Percentiles rank a stretch among this genome's conserved stretches.
These are phyloP conservation scores for Fraxinus excelsior DNA, from an alignment of 257 asterid genomes.

Conservation along the genomic window DNA sequence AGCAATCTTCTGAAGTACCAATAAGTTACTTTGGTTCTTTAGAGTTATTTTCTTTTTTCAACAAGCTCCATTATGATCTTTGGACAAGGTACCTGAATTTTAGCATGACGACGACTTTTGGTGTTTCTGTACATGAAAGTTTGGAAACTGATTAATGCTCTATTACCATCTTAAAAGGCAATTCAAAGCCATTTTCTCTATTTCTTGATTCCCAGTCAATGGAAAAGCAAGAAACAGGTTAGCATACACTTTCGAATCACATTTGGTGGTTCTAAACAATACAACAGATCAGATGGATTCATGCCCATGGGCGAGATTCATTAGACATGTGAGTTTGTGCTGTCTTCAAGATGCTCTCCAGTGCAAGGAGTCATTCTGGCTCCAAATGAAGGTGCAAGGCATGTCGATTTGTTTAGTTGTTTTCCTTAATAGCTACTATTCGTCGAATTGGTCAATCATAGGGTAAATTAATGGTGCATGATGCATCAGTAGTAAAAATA, in stretches of 20 bases:
- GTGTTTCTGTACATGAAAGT: neutral
- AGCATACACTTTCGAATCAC: neutral
- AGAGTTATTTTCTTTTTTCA: neutral
- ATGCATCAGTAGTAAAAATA: slow-evolving; percentile 16
- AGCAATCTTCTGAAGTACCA: neutral
- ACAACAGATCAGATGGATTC: neutral
- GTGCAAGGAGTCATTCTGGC: too few species aligned
- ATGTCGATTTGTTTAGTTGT: too few species aligned
- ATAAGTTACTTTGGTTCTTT: neutral
- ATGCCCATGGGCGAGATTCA: neutral
- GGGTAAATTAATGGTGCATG: slow-evolving; percentile 20
- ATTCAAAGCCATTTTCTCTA: neutral
- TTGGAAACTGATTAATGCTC: neutral
- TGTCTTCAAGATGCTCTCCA: neutral
- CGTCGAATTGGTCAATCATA: neutral
- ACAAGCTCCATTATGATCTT: neutral
- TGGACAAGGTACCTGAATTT: neutral
- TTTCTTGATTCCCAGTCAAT: neutral
- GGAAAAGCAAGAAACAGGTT: neutral
- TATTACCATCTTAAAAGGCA: too few species aligned
- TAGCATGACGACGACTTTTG: neutral
- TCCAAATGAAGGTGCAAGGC: too few species aligned
- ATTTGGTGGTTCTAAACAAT: neutral
- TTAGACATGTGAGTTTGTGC: neutral
- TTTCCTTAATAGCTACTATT: neutral